Evolutionary conservation across 1,139 yeast genomes (phyloP), one percentile per base, ranked within the genome.

Genomic region (Suhomyces maxii): DNA sequence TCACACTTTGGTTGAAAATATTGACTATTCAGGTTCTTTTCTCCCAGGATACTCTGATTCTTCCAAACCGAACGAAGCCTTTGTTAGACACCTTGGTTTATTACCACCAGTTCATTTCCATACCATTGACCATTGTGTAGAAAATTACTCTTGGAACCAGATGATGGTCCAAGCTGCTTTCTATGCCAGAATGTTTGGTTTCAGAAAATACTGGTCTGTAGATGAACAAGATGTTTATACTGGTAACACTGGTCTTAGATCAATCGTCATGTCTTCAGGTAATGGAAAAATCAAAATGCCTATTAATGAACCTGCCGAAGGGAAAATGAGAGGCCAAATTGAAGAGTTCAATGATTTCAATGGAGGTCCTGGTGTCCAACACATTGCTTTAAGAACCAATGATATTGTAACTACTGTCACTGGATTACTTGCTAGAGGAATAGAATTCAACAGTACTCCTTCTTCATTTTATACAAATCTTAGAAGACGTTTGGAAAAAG

Each of bases 321-420:
- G 91, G 1, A 66, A 69, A 47, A 77, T 77, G 59, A 80, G 76
- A 59, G 83, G 91, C 2, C 96, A 89, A 61, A 84, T 89, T 52
- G 95, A 88, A 65, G 96, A 89, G 62, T 89, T 85, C 60, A 67
- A 85, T 53, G 87, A 84, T 45, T 89, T 72, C 57, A 77, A 87
- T 60, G 80, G 80, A 39, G 95, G 96, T 0, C 84, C 95, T 0
- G 96, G 96, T 1, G 78, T 89, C 32, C 96, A 89, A 65, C 96
- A 89, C 59, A 71, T 89, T 58, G 96, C 96, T 0, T 63, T 88
- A 28, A 67, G 69, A 45, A 86, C 93, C 0, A 63, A 69, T 37
- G 72, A 86, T 61, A 88, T 89, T 34, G 57, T 87, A 28, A 60
- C 62, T 1, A 72, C 89, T 0, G 85, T 89, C n/a, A 51, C 61